Evolutionary conservation across 2,329 filamentous ascomycete species (phyloP).

Genomic region (Drechslerella stenobrocha): DNA sequence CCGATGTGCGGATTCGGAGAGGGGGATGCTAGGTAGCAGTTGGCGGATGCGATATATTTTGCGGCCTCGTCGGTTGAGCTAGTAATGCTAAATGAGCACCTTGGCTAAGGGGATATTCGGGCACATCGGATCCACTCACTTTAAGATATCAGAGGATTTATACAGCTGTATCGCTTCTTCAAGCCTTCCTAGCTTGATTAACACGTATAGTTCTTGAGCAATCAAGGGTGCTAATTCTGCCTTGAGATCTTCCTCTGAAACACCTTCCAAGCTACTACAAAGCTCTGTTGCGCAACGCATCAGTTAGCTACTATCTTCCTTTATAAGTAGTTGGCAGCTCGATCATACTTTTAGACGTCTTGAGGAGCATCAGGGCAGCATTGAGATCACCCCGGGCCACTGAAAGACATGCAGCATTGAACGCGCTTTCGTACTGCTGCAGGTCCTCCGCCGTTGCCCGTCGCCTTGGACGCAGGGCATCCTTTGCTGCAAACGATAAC

Average conservation of each 20-base stretch:
- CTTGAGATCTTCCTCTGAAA: slow-evolving; percentile 73
- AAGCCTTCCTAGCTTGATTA: slow-evolving; percentile 67
- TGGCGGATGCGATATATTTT: slow-evolving; percentile 67
- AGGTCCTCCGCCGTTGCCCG: slow-evolving; percentile 65
- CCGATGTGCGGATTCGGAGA: slow-evolving; percentile 69
- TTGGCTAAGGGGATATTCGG: neutral
- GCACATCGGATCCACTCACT: slow-evolving; percentile 59
- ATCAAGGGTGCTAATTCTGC: slow-evolving; percentile 74
- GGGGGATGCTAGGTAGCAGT: slow-evolving; percentile 57
- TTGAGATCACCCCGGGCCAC: slow-evolving; percentile 70
- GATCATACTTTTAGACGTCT: slow-evolving; percentile 63
- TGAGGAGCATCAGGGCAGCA: slow-evolving; percentile 68
- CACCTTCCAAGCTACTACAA: slow-evolving; percentile 73
- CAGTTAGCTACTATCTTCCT: neutral
- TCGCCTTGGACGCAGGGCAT: slow-evolving; percentile 61
- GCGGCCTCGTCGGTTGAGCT: slow-evolving; percentile 71
- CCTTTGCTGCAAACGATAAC: slow-evolving; percentile 68
- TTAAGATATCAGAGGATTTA: slow-evolving; percentile 64
- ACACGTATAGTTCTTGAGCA: slow-evolving; percentile 74
- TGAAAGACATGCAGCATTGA: slow-evolving; percentile 74
- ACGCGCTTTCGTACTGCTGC: slow-evolving; percentile 78
- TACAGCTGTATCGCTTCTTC: slow-evolving; percentile 69
- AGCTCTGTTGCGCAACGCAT: slow-evolving; percentile 58
- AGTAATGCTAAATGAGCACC: slow-evolving; percentile 53
- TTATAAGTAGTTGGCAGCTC: neutral